Percentiles rank a stretch among this genome's conserved stretches.
These are phyloP conservation scores for Boletus vermiculosoides DNA, from an alignment of 768 basidiomycete genomes.

Conservation along the genomic window DNA sequence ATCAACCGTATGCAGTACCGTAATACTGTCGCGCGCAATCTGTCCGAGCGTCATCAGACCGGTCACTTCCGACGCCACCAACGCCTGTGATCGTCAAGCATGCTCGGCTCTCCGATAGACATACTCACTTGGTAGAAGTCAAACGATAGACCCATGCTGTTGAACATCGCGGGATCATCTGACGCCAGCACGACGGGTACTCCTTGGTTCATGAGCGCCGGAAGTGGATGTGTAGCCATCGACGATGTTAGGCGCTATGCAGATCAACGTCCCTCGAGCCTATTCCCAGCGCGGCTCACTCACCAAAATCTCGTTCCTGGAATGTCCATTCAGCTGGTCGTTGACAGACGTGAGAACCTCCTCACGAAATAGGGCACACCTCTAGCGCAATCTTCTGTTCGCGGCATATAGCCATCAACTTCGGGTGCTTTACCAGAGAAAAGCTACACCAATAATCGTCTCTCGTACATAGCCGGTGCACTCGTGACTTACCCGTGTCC, in stretches of 20 bases:
- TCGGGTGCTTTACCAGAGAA: constrained; percentile 47
- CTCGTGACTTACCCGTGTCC: constrained; percentile 42
- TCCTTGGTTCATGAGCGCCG: constrained; percentile 63
- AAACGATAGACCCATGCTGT: constrained; percentile 70
- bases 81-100: constrained; percentile 38
- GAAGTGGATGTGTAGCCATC: constrained; percentile 74
- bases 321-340: neutral
- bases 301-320: constrained; percentile 70
- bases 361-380: constrained; percentile 50
- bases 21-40: constrained; percentile 61
- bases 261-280: neutral
- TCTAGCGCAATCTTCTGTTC: constrained; percentile 43
- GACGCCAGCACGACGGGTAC: constrained; percentile 67
- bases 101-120: neutral
- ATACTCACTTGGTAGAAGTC: constrained; percentile 66
- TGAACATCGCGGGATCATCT: constrained; percentile 73
- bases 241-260: constrained; percentile 70
- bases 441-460: constrained; percentile 27
- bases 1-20: constrained; percentile 35
- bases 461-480: neutral
- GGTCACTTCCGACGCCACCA: constrained; percentile 63
- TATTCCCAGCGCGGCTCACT: neutral
- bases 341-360: neutral
- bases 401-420: constrained; percentile 43
- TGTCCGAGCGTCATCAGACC: constrained; percentile 58